Evolutionary conservation across 148 eudicot genomes (phyloP), one percentile per base, ranked within the genome.

Genomic region (Suaeda aralocaspica): DNA sequence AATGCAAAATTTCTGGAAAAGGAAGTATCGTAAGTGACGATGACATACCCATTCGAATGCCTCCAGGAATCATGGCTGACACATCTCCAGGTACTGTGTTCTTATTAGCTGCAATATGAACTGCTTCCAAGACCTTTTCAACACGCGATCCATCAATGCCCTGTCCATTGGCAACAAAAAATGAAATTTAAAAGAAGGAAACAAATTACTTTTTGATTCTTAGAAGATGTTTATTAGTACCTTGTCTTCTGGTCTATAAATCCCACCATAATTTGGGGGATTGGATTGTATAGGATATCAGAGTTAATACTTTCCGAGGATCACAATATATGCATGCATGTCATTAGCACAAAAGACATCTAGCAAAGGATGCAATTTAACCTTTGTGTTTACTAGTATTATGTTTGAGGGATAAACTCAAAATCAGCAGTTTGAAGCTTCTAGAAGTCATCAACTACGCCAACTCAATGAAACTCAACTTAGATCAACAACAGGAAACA

Each of bases 1-100:
- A 19, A 66, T 59, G 44, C 45, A 57, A 29, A 56, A 41, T 25
- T 24, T 25, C 34, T 6, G 36, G 19, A 55, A 33, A 45, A 50
- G 49, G 21, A 16, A 12, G 15, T 21, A 31, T 6, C 1, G 26
- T 11, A 25, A 49, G 61, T 50, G 66, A 68, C 25, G 48, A 53
- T 14, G 25, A 33, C 69, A 44, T 80, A 94, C 98, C 98, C 98
- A 94, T 94, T 69, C 98, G 84, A 74, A 94, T 94, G 84, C 98
- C 98, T 76, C 98, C 98, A 53, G 98, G 98, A 74, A 94, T 91
- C 97, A 94, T 89, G 76, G 98, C 98, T 78, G 98, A 94, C 59
- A 94, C 98, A 76, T 94, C 98, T 71, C 98, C 98, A 58, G 98
- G 98, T 60, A 94, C 98, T 11, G 98, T 94, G 75, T 94, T 94